Evolutionary conservation across 805 yeast species (phyloP), one percentile per base, ranked within the genome.

Genomic region (Sungouiella thailandica): DNA sequence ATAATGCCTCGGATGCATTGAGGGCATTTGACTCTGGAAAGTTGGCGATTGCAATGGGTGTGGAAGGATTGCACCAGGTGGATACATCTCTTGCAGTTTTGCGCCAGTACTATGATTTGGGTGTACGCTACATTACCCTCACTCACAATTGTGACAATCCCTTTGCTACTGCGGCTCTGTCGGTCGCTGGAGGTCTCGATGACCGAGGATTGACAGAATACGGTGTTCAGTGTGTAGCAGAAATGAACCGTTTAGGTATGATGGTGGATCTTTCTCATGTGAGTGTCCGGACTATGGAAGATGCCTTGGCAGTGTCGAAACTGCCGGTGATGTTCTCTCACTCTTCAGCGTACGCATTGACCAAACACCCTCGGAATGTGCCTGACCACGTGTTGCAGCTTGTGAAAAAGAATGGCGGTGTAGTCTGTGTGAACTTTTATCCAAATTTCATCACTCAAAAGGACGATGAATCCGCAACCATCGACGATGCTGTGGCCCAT

Each of bases 71-170:
- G 19, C 79, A 74, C 47, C 78, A 72, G 49, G 62, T 65, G 15
- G 80, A 72, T 42, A 43, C 65, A 2, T 70, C 78, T 2, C 43
- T 73, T 11, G 76, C 65, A 11, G 74, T 70, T 12, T 52, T 74
- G 18, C 58, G 80, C 44, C 69, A 62, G 44, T 74, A 68, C 45
- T 65, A 50, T 41, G 73, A 68, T 5, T 41, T 74, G 20, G 79
- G 79, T 10, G 75, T 73, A n/a, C 44, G 78, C 23, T 74, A 74
- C 46, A 65, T 71, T 26, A 74, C 79, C 0, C 47, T 74, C 33
- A 73, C 78, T 0, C 78, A 73, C 38, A 73, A 73, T 45, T 72
- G 78, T 52, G 77, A 73, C 41, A 74, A 74, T 40, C 77, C 78
- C 4, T 74, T 71, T 52, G 78, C 78, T 2, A 72, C 76, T 10